Evolutionary conservation across 768 basidiomycete species (phyloP).

Genomic region (Phaeotremella skinneri): DNA sequence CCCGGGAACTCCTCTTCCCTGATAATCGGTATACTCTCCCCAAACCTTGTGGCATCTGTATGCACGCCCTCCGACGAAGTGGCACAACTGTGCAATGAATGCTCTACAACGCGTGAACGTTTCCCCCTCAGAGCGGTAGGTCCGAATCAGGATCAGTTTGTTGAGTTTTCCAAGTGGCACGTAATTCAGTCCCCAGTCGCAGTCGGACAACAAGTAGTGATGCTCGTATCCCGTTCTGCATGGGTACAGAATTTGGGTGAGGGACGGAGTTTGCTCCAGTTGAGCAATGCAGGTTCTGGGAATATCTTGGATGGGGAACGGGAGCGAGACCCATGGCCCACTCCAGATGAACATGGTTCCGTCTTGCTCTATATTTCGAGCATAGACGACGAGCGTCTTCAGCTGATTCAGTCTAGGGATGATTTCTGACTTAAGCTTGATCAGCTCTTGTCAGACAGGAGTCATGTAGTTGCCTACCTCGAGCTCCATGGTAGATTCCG

Average conservation of each 20-base stretch:
- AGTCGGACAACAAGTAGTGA: background rate
- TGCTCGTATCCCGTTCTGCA: background rate
- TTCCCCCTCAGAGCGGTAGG: slow-evolving; percentile 8
- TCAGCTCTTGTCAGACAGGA: no score
- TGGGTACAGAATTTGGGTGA: slow-evolving; percentile 13
- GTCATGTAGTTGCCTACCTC: no score
- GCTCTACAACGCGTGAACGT: slow-evolving; percentile 13
- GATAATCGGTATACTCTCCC: slow-evolving; percentile 22
- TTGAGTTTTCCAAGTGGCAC: background rate
- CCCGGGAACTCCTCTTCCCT: slow-evolving; percentile 3
- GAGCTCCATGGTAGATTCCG: no score
- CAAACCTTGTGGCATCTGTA: slow-evolving; percentile 14
- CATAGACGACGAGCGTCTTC: no score
- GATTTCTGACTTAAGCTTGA: no score
- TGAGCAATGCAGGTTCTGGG: background rate
- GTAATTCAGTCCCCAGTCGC: background rate
- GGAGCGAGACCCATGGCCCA: slow-evolving; percentile 8
- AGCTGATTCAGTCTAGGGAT: no score
- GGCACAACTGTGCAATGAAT: slow-evolving; percentile 10
- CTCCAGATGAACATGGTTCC: background rate
- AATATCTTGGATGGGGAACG: slow-evolving; percentile 5
- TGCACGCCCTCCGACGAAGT: background rate
- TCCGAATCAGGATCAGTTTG: slow-evolving; percentile 14
- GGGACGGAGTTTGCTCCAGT: background rate
- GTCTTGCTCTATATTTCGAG: no score